phyloP scores from a whole-genome alignment of 257 asterid genomes.

The Penstemon davidsonii region DNA sequence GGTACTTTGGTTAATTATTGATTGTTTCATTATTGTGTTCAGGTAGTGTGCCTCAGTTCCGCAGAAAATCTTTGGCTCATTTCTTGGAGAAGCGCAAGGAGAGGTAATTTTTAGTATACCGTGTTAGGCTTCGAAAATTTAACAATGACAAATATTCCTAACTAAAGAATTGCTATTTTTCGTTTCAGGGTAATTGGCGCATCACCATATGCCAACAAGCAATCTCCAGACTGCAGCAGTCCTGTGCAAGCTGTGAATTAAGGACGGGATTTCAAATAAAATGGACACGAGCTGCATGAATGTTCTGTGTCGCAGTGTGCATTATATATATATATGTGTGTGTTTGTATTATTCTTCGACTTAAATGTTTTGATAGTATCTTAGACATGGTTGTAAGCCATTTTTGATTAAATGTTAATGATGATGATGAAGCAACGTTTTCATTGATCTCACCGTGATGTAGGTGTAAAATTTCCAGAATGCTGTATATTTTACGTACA shows the following conservation, averaged over 20 bases:
- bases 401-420: slow-evolving; percentile 28
- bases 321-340: not conserved
- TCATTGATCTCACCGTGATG: not conserved
- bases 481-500: too few species aligned
- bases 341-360: slow-evolving; percentile 17
- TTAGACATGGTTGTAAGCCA: slow-evolving; percentile 20
- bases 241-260: slow-evolving; percentile 38
- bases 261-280: slow-evolving; percentile 13
- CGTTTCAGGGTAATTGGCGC: slow-evolving; percentile 45
- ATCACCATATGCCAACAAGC: slow-evolving; percentile 47
- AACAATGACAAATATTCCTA: not conserved
- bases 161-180: slow-evolving; percentile 4
- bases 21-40: slow-evolving; percentile 14
- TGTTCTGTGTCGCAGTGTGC: not conserved
- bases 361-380: slow-evolving; percentile 6
- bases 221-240: slow-evolving; percentile 40
- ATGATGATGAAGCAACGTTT: not conserved
- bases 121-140: not conserved
- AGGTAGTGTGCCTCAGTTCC: slow-evolving; percentile 87
- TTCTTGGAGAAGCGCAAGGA: slow-evolving; percentile 95
- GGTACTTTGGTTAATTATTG: not conserved
- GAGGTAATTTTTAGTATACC: slow-evolving; percentile 48
- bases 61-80: slow-evolving; percentile 82
- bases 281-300: not conserved
- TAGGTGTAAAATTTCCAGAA: too few species aligned